These are phyloP conservation scores for Globisporangium perplexum DNA, from an alignment of 352 stramenopile genomes.

Conservation along the genomic window DNA sequence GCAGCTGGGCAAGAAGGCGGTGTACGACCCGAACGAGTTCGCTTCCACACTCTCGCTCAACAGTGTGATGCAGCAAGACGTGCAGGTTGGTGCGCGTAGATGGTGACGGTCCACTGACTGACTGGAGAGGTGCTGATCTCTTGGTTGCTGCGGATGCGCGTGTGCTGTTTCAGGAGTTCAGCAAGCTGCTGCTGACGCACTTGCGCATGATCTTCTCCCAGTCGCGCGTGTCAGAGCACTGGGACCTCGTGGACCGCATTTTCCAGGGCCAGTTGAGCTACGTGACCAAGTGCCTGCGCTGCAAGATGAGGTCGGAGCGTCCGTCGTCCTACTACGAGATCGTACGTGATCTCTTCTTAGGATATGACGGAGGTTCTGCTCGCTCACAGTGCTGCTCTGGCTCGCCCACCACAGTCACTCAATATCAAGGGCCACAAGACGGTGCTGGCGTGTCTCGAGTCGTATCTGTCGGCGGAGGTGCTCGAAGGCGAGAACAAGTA, in stretches of 20 bases:
- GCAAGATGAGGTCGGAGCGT: constrained; percentile 55
- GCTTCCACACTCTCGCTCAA: constrained; percentile 72
- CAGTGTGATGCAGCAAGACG: constrained; percentile 83
- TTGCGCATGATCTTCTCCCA: constrained; percentile 74
- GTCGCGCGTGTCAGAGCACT: constrained; percentile 43
- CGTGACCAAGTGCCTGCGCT: constrained; percentile 76
- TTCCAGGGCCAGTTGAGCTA: constrained; percentile 85
- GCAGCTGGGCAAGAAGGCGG: constrained; percentile 65
- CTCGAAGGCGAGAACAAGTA: constrained; percentile 87
- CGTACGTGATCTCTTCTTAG: constrained; percentile 18
- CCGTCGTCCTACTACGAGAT: constrained; percentile 82
- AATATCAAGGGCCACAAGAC: constrained; percentile 82
- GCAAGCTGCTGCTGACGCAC: constrained; percentile 76
- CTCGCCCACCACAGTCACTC: constrained; percentile 34
- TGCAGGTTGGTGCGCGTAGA: constrained; percentile 32
- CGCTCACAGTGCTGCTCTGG: not conserved
- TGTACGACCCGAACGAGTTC: constrained; percentile 78
- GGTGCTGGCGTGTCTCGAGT: constrained; percentile 61
- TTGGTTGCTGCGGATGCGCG: not conserved
- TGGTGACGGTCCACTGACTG: not conserved
- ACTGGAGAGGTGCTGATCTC: not conserved
- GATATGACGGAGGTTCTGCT: not conserved
- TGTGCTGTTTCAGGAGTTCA: constrained; percentile 67
- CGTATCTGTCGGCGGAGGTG: constrained; percentile 66
- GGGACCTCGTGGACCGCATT: constrained; percentile 63